Base-by-base conservation (phyloP, 1,139 yeast genomes). In the Saccharomyces hybrid region DNA sequence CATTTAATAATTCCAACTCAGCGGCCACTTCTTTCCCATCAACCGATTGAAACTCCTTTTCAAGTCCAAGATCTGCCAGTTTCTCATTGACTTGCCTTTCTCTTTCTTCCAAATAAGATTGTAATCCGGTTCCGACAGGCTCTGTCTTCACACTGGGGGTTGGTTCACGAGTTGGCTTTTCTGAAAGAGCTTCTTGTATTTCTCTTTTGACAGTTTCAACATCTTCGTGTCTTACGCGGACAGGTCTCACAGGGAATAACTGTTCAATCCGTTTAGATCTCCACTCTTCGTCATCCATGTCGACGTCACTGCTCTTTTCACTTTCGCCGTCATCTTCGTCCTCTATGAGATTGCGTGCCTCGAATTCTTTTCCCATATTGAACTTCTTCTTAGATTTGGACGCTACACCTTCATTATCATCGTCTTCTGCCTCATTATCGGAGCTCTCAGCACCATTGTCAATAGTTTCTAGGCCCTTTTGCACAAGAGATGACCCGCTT, bases 301-400 rank as follows among this genome's bases (percentile, higher is more conserved):
- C 67, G 4, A 56, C 59, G 20, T 59, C 65, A 23, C 60, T 65
- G 13, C 58, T 64, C 62, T 56, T 76, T 65, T 51, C 79, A 20
- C 76, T 83, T 28, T 73, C 76, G 42, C 75, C 53, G 2, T 53
- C 56, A 6, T 57, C 59, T 5, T 58, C 58, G 27, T 55, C 59
- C 9, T 60, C 59, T 42, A 50, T 50, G 27, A 42, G 46, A 20
- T 50, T 41, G 11, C 44, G 31, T 11, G 32, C 76, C 38, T 71
- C 71, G 59, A 82, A 81, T 52, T 78, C 84, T 61, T 77, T 76
- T 50, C 81, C 81, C 87, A 84, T 83, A 65, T 84, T 79, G 59
- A 84, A 82, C 60, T 73, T 47, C 31, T 31, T 77, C 9, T 81
- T 64, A 53, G 64, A 62, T 11, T 61, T 61, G 9, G 57, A 74